Evolutionary conservation across 1,284 basidiomycete genomes (phyloP), one percentile per base, ranked within the genome.

Genomic region (Melanopsichium pennsylvanicum): DNA sequence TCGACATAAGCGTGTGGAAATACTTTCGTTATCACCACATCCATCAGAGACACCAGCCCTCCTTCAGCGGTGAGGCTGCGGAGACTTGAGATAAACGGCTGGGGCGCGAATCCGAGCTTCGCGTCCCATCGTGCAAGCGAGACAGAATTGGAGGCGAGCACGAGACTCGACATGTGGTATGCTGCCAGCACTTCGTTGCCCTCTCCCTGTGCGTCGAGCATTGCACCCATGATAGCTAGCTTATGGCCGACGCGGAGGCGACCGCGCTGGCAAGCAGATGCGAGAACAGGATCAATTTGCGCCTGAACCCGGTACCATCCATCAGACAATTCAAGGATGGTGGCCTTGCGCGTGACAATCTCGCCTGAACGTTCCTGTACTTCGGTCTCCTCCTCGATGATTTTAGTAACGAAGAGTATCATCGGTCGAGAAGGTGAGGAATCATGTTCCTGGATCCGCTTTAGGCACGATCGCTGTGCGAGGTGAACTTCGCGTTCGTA

Each of bases 261-360:
- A 0, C 89, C 88, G 18, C 85, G 86, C 32, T 83, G 82, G 5
- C 90, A 84, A 0, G 92, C 95, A 21, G 88, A 85, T 2, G 84
- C 84, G 9, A 98, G 83, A 2, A 89, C 86, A 12, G 84, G 83
- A 80, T 97, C 94, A 5, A 92, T 63, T 33, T 85, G 84, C 0
- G 92, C 90, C 11, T 88, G 86, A 12, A 98, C 85, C 27, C 87
- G 84, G 76, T 98, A 98, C 96, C 95, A 98, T 9, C 95, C 95
- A 77, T 98, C 96, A 0, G 92, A 93, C 12, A 98, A 84, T 81
- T 96, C 93, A 6, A 94, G 82, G 85, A 58, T 27, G 6, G 42
- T 50, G 23, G 18, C 45, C 21, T 39, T 59, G 2, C 41, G 34
- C 10, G 33, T 13, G 9, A 35, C 40, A 8, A 51, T 32, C 19